Evolutionary conservation across 352 stramenopile genomes (phyloP).

Genomic region (Phytopythium delawarense): DNA sequence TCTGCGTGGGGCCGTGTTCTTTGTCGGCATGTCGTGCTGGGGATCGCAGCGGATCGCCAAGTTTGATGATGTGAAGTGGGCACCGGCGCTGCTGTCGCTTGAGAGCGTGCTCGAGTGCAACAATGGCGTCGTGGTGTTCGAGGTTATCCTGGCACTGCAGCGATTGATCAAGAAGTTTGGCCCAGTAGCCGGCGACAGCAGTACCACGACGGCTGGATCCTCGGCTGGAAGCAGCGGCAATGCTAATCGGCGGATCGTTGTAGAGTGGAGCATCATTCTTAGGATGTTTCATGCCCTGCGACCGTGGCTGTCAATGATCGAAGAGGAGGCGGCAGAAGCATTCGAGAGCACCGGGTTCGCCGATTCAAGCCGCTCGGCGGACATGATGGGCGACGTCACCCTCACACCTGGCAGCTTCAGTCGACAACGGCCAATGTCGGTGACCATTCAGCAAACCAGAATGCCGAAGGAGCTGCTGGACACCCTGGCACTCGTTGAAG

Average conservation of each 20-base stretch:
- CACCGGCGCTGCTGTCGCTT: conserved; percentile 62
- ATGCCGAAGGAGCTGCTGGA: conserved; percentile 79
- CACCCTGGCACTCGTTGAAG: conserved; percentile 68
- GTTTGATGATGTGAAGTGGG: conserved; percentile 75
- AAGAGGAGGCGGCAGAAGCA: conserved; percentile 19
- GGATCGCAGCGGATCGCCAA: conserved; percentile 71
- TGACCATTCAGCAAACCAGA: conserved; percentile 64
- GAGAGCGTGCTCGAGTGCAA: conserved; percentile 58
- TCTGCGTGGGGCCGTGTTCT: conserved; percentile 81
- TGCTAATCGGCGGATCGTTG: conserved; percentile 27
- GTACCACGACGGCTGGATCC: neutral
- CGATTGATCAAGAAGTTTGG: conserved; percentile 88
- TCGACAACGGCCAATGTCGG: conserved; percentile 22
- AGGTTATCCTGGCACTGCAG: conserved; percentile 84
- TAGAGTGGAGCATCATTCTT: conserved; percentile 87
- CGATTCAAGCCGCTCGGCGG: neutral
- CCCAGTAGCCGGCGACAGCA: conserved; percentile 9
- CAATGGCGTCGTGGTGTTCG: conserved; percentile 79
- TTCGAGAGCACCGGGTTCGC: neutral
- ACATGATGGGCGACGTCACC: neutral
- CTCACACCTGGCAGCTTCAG: conserved; percentile 10
- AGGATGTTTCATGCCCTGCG: conserved; percentile 64
- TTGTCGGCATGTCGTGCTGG: conserved; percentile 88
- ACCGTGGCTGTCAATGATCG: conserved; percentile 59
- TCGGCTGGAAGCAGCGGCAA: conserved; percentile 4